Percentiles rank a stretch among this genome's conserved stretches.
These are phyloP conservation scores for Tolypocladium tropicale DNA, from an alignment of 2,329 filamentous ascomycete species.

Conservation along the genomic window DNA sequence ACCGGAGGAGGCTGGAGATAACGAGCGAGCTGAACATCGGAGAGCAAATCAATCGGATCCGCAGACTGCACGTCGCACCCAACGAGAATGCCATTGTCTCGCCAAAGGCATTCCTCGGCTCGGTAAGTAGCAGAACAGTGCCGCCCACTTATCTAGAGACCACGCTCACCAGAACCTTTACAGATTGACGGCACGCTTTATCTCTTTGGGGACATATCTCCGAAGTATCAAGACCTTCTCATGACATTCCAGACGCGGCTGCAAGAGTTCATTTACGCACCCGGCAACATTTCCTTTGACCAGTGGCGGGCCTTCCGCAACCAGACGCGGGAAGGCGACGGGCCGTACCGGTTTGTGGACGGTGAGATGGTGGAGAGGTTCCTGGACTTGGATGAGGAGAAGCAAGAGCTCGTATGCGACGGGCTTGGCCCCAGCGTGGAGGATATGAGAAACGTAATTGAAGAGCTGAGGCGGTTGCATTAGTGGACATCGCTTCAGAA, in stretches of 20 bases:
- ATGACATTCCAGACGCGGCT: conserved; percentile 71
- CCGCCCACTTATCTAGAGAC: background rate
- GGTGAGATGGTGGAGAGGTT: conserved; percentile 86
- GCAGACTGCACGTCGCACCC: conserved; percentile 58
- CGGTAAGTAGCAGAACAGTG: conserved; percentile 43
- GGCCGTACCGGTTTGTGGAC: conserved; percentile 81
- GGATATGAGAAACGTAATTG: conserved; percentile 50
- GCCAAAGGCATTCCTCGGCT: conserved; percentile 80
- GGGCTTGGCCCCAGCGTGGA: conserved; percentile 51
- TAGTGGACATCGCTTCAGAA: conserved; percentile 16
- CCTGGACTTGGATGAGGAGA: conserved; percentile 54
- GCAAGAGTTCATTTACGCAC: conserved; percentile 52
- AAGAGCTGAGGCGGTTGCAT: conserved; percentile 53
- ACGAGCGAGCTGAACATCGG: conserved; percentile 78
- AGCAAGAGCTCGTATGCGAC: conserved; percentile 41
- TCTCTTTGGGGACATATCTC: conserved; percentile 71
- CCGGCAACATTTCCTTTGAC: conserved; percentile 67
- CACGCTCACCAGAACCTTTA: conserved; percentile 6
- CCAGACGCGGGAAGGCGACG: conserved; percentile 59
- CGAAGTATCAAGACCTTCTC: conserved; percentile 65
- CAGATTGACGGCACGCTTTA: conserved; percentile 88
- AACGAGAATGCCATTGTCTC: conserved; percentile 57
- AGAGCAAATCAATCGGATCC: conserved; percentile 87
- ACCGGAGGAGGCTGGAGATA: conserved; percentile 59
- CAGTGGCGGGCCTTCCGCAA: conserved; percentile 76